Evolutionary conservation across 805 yeast genomes (phyloP).

Genomic region (Tetrapisispora pingtungensis): DNA sequence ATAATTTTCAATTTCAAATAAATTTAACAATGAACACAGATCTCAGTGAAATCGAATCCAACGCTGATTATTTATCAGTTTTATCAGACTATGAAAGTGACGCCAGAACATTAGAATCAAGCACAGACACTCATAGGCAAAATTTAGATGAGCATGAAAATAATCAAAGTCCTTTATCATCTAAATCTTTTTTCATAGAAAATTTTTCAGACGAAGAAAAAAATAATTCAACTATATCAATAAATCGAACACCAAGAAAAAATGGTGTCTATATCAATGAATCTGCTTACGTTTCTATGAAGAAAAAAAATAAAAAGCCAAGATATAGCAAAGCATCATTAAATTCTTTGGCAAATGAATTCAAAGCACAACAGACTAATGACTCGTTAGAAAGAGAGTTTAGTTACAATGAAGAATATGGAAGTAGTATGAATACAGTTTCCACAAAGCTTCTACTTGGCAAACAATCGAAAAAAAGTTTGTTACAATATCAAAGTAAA

Average conservation of each 20-base stretch:
- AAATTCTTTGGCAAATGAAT: neutral
- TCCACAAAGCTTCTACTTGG: neutral
- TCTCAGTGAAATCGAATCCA: neutral
- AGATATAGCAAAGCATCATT: neutral
- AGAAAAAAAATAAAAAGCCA: neutral
- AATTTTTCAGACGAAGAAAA: neutral
- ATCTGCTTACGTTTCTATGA: neutral
- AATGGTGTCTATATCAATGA: neutral
- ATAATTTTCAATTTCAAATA: neutral
- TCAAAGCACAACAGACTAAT: neutral
- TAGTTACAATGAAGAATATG: neutral
- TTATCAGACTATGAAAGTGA: conserved; percentile 1
- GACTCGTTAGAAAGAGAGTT: neutral
- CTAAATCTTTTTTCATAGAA: conserved; percentile 1
- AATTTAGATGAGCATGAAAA: neutral
- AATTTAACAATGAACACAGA: neutral
- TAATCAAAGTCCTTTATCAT: neutral
- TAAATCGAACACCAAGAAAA: neutral
- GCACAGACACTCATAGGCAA: too few relatives aligned
- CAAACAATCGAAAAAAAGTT: neutral
- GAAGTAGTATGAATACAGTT: neutral
- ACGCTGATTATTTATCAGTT: neutral
- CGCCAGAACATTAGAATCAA: neutral
- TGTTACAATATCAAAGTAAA: neutral
- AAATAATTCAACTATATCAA: neutral